Evolutionary conservation across 352 stramenopile genomes (phyloP).

Genomic region (Phytophthora sansomeana): DNA sequence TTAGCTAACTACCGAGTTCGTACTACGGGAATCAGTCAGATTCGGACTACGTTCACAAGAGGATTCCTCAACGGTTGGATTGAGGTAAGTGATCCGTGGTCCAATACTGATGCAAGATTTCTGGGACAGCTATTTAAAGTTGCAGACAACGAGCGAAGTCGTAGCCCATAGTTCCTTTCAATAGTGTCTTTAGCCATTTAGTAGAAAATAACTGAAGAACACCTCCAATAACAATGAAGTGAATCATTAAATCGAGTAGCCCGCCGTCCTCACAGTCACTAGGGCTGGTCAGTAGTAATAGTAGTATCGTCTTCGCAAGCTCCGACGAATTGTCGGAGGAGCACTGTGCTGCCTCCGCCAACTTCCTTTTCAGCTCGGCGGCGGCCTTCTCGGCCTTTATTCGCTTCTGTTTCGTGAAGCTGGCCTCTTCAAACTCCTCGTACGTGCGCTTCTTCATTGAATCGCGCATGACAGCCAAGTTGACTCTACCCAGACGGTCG

Average conservation of each 20-base stretch:
- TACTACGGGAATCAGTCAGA: constrained; percentile 7
- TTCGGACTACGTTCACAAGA: neutral
- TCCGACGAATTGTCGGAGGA: neutral
- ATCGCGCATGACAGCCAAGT: constrained; percentile 5
- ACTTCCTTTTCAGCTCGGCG: neutral
- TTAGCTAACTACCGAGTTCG: constrained; percentile 2
- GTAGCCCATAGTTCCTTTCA: too few species aligned
- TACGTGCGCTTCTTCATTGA: neutral
- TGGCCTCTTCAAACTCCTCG: constrained; percentile 2
- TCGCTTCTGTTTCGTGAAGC: constrained; percentile 11
- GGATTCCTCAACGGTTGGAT: too few species aligned
- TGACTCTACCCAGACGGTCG: neutral
- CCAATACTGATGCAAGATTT: too few species aligned
- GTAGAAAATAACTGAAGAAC: too few species aligned
- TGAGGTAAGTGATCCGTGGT: too few species aligned
- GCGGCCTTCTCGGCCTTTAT: constrained; percentile 2
- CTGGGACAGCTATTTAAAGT: too few species aligned
- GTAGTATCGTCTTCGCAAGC: neutral
- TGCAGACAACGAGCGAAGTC: too few species aligned
- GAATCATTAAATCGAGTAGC: too few species aligned
- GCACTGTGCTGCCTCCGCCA: neutral
- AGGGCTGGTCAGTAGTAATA: too few species aligned
- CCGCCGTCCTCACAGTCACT: too few species aligned
- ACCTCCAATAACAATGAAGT: too few species aligned
- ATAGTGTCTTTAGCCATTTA: too few species aligned